A percentile compares a stretch with the other conserved stretches of the same genome.
Conservation (phyloP, 2,329 filamentous ascomycete genomes). For the Cladophialophora chaetospira region DNA sequence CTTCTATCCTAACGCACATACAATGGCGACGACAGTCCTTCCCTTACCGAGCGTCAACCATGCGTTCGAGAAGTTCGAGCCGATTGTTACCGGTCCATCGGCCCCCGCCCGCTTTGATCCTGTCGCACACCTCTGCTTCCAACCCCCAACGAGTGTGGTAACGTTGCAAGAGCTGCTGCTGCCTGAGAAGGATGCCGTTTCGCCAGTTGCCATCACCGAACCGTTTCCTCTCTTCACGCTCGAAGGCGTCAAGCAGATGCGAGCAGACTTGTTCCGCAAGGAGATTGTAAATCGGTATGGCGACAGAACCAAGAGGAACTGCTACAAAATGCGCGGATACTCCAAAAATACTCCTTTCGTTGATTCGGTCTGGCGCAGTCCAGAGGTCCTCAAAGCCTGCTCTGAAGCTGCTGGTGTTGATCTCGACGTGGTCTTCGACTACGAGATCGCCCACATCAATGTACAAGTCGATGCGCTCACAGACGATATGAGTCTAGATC, state of each 20-base stretch:
- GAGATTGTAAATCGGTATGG: slow-evolving; percentile 39
- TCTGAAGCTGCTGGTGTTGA: slow-evolving; percentile 32
- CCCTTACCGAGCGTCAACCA: slow-evolving; percentile 11
- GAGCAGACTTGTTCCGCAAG: slow-evolving; percentile 27
- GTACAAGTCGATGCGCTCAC: slow-evolving; percentile 36
- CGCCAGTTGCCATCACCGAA: slow-evolving; percentile 36
- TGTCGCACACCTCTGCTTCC: slow-evolving; percentile 55
- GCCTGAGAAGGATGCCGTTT: slow-evolving; percentile 26
- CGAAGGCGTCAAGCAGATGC: slow-evolving; percentile 18
- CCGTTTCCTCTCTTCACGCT: slow-evolving; percentile 37
- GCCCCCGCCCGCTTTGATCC: slow-evolving; percentile 48
- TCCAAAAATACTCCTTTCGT: slow-evolving; percentile 39
- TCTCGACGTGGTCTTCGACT: slow-evolving; percentile 33
- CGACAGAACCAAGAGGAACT: slow-evolving; percentile 34
- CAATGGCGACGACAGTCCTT: slow-evolving; percentile 17
- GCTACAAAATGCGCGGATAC: slow-evolving; percentile 38
- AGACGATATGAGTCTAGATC: slow-evolving; percentile 8
- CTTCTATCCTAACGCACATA: not conserved
- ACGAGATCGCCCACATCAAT: slow-evolving; percentile 34
- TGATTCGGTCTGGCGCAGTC: slow-evolving; percentile 35
- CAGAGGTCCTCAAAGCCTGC: slow-evolving; percentile 30
- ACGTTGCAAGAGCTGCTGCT: slow-evolving; percentile 56
- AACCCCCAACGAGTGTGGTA: slow-evolving; percentile 51
- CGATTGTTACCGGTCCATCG: not conserved
- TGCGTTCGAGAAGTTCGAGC: slow-evolving; percentile 22